Evolutionary conservation across 352 stramenopile species (phyloP).

Genomic region (Thalassiosira mediterranea): DNA sequence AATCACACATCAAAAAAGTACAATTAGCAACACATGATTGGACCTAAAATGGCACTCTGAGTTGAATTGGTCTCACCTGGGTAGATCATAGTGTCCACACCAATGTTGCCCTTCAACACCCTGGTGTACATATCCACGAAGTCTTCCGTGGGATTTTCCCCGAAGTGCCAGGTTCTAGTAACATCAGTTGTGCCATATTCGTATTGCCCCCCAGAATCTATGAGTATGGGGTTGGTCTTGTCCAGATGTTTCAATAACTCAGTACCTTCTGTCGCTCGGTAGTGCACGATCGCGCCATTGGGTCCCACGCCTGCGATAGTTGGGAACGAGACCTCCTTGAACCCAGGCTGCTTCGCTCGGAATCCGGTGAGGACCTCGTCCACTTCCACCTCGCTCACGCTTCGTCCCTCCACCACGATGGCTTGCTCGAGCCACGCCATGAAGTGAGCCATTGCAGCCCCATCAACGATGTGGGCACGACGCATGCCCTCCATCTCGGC

Average conservation of each 20-base stretch:
- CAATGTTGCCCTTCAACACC: constrained; percentile 97
- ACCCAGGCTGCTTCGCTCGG: constrained; percentile 86
- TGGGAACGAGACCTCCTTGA: constrained; percentile 94
- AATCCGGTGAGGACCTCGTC: constrained; percentile 91
- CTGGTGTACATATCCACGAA: constrained; percentile 95
- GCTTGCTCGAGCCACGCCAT: constrained; percentile 91
- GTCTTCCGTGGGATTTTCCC: constrained; percentile 86
- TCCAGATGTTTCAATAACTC: constrained; percentile 90
- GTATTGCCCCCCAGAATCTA: constrained; percentile 99
- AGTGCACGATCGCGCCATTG: constrained; percentile 97
- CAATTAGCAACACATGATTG: no score
- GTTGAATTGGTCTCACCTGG: constrained; percentile 53
- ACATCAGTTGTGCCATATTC: constrained; percentile 98
- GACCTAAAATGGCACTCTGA: neutral
- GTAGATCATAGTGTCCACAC: constrained; percentile 90
- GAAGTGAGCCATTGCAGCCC: constrained; percentile 92
- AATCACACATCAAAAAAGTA: no score
- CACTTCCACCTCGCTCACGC: constrained; percentile 87
- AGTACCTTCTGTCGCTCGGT: constrained; percentile 83
- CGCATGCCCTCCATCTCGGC: constrained; percentile 95
- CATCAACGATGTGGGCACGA: constrained; percentile 93
- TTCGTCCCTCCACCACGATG: constrained; percentile 81
- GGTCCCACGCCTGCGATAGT: constrained; percentile 96
- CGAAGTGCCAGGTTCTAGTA: constrained; percentile 98
- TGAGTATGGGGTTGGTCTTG: constrained; percentile 90